These are phyloP conservation scores for Aciculosporium take DNA, from an alignment of 2,329 filamentous ascomycete species.

Conservation along the genomic window DNA sequence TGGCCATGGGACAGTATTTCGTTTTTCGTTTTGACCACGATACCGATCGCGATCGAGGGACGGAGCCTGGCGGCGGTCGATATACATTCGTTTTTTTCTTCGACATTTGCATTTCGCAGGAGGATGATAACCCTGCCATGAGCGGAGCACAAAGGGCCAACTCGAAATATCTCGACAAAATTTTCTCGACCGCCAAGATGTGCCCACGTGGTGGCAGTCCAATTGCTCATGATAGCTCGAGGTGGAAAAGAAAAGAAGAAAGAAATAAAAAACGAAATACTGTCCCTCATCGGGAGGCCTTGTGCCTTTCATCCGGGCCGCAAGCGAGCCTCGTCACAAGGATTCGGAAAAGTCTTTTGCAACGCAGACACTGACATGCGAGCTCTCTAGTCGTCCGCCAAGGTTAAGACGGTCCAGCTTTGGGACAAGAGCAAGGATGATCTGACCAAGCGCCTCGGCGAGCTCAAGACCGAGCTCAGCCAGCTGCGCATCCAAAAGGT, in stretches of 20 bases:
- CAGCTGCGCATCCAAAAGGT: conserved; percentile 98
- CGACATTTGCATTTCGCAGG: not conserved
- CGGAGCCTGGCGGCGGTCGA: not conserved
- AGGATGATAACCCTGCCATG: not conserved
- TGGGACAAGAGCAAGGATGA: conserved; percentile 99
- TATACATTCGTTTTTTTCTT: not conserved
- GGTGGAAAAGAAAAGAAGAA: no score
- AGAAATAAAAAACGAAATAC: not conserved
- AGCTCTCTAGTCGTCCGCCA: conserved; percentile 34
- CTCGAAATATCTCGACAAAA: not conserved
- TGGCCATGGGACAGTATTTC: not conserved
- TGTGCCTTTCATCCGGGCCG: no score
- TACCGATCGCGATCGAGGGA: not conserved
- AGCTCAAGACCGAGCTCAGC: conserved; percentile 92
- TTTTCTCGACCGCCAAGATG: not conserved
- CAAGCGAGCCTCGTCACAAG: no score
- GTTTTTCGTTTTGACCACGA: not conserved
- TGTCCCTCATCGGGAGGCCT: not conserved
- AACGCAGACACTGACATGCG: not conserved
- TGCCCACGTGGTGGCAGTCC: no score
- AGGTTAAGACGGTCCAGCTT: conserved; percentile 91
- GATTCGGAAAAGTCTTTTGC: no score
- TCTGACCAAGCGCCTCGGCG: conserved; percentile 83
- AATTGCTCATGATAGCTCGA: no score
- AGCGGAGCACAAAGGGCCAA: not conserved